Base-by-base conservation (phyloP, 805 yeast genomes). In the Dipodascopsis uninucleata region DNA sequence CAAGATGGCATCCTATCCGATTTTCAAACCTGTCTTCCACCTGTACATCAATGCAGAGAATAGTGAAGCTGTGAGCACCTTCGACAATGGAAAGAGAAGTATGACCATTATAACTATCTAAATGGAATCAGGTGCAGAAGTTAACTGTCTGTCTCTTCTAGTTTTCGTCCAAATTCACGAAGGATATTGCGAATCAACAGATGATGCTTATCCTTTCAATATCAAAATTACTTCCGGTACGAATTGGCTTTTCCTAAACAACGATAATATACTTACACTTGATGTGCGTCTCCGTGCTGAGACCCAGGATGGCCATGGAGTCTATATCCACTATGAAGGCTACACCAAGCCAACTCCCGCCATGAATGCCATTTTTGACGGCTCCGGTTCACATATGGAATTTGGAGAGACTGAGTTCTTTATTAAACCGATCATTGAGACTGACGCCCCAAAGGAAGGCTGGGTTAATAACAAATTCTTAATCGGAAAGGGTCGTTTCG, bases 401-500 rank as follows among this genome's bases (percentile, higher is more conserved):
- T 49, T 42, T 36, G 53, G 54, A 14, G 53, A 49, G 42, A 47
- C 53, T 6, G 54, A 49, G 39, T 49, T 82, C 18, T 59, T 57
- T 10, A 64, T 77, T 52, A 56, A 60, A 36, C 59, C 77, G 16
- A 76, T 70, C 48, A 70, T 65, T 10, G 62, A 59, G 18, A 68
- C 70, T 29, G 70, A 64, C 31, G 71, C 64, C 12, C 75, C 73
- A 57, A 60, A 67, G 52, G 58, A 53, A 41, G 46, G 49, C 21
- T 80, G 86, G 86, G 71, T 72, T 14, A 52, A 65, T 33, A 59
- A 63, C 36, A 71, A 73, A 59, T 74, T 70, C 53, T 66, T 78
- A 45, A 38, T 77, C 18, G 85, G 82, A 17, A 76, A 72, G 58
- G 85, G 86, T 26, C 70, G 81, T 46, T 78, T 79, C 56, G 58